A percentile compares a stretch with the other conserved stretches of the same genome.
Evolutionary conservation across 257 asterid genomes (phyloP).

Genomic region (Gentiana straminea): DNA sequence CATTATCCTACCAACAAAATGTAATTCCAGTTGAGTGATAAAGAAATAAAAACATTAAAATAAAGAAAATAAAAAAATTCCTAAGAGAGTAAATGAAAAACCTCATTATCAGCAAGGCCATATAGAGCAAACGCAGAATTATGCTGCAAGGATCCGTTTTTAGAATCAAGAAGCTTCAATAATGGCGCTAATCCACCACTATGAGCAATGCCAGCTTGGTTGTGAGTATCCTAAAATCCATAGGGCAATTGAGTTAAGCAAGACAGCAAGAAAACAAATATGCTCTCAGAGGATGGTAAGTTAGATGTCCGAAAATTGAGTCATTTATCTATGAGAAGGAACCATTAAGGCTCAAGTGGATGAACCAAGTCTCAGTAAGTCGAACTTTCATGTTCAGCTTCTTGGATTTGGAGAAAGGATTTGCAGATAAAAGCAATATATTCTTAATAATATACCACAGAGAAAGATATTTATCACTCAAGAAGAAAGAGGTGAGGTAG

Average conservation of each 20-base stretch:
- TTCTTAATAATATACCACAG: too few relatives aligned
- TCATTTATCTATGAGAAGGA: too few relatives aligned
- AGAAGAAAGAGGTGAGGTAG: too few relatives aligned
- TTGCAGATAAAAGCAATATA: too few relatives aligned
- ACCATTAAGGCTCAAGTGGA: too few relatives aligned
- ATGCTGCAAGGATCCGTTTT: conserved; percentile 93
- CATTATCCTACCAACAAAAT: conserved; percentile 61
- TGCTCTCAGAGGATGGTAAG: background rate
- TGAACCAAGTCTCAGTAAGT: too few relatives aligned
- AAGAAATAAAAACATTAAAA: background rate
- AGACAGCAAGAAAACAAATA: background rate
- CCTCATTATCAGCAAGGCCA: conserved; percentile 99
- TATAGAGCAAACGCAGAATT: conserved; percentile 99
- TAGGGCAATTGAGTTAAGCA: background rate
- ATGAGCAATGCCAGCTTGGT: conserved; percentile 98
- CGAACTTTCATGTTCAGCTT: too few relatives aligned
- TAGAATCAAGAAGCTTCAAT: conserved; percentile 85
- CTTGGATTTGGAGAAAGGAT: too few relatives aligned
- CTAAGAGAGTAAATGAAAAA: conserved; percentile 11
- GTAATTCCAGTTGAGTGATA: background rate
- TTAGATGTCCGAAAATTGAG: background rate
- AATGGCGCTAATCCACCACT: conserved; percentile 79
- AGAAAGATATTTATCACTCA: too few relatives aligned
- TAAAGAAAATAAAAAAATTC: background rate
- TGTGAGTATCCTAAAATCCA: conserved; percentile 67